phyloP scores from a whole-genome alignment of 495 filamentous ascomycete genomes.

The Aspergillus ostianus region DNA sequence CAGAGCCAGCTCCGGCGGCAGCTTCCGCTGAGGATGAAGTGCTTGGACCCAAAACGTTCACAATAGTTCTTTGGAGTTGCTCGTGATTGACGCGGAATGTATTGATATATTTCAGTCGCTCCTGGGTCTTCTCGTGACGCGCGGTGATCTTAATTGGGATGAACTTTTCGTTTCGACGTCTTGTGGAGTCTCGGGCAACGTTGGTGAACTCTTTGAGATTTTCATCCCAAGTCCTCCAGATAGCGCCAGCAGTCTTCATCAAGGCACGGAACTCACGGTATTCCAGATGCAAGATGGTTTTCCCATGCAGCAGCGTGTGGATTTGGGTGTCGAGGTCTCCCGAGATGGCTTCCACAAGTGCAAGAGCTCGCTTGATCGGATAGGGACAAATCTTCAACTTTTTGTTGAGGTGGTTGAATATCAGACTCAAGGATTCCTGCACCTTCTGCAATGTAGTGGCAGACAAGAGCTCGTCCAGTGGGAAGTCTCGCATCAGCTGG shows the following conservation, averaged over 20 bases:
- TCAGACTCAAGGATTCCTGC: constrained; percentile 80
- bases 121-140: constrained; percentile 80
- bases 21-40: constrained; percentile 44
- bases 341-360: constrained; percentile 97
- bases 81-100: constrained; percentile 96
- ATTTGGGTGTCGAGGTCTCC: constrained; percentile 84
- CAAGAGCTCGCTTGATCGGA: constrained; percentile 84
- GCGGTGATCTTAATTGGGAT: constrained; percentile 94
- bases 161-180: constrained; percentile 90
- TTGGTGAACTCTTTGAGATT: constrained; percentile 97
- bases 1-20: constrained; percentile 41
- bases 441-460: constrained; percentile 87
- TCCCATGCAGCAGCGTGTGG: constrained; percentile 80
- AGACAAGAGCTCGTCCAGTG: constrained; percentile 88
- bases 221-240: constrained; percentile 93
- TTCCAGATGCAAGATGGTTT: constrained; percentile 84
- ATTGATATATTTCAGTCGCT: constrained; percentile 85
- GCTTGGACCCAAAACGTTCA: constrained; percentile 86
- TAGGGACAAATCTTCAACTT: constrained; percentile 94
- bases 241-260: constrained; percentile 76
- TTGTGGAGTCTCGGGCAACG: constrained; percentile 88
- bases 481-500: constrained; percentile 96
- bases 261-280: constrained; percentile 84
- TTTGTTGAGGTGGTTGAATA: constrained; percentile 93
- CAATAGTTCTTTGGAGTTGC: constrained; percentile 91